These are phyloP conservation scores for Colletotrichum zoysiae DNA, from an alignment of 2,329 filamentous ascomycete genomes.

Conservation along the genomic window DNA sequence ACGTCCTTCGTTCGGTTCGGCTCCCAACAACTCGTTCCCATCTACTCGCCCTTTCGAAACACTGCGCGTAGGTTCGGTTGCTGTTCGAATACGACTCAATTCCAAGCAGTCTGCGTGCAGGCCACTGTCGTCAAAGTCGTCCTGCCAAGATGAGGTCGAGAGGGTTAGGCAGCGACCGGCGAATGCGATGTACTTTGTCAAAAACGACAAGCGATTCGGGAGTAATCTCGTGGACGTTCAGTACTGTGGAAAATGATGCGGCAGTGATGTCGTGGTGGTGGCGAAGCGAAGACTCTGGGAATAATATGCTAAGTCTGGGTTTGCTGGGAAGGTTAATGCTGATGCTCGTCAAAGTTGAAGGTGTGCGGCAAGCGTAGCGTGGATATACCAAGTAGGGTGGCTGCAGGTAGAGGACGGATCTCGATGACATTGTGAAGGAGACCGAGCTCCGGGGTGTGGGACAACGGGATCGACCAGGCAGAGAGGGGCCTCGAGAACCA, in stretches of 20 bases:
- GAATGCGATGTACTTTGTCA: background rate
- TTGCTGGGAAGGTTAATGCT: conserved; percentile 26
- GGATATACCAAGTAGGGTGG: conserved; percentile 42
- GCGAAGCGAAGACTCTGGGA: background rate
- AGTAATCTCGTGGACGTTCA: background rate
- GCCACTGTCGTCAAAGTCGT: conserved; percentile 7
- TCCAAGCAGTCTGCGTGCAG: conserved; percentile 8
- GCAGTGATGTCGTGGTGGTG: background rate
- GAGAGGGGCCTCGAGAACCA: conserved; percentile 38
- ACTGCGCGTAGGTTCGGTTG: conserved; percentile 7
- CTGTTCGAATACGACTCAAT: conserved; percentile 38
- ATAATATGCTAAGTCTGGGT: conserved; percentile 2
- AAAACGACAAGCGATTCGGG: background rate
- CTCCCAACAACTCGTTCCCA: conserved; percentile 16
- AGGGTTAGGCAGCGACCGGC: conserved; percentile 2
- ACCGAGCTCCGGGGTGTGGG: conserved; percentile 43
- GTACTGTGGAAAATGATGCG: background rate
- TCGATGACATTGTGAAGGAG: conserved; percentile 43
- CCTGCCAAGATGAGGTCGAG: background rate
- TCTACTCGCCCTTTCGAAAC: conserved; percentile 17
- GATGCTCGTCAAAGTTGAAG: conserved; percentile 14
- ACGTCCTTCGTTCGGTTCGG: conserved; percentile 3
- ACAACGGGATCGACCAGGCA: conserved; percentile 42
- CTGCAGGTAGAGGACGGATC: conserved; percentile 37
- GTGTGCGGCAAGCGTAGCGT: conserved; percentile 36